Base-by-base conservation (phyloP, 345 rosid genomes). In the Corchorus capsularis region DNA sequence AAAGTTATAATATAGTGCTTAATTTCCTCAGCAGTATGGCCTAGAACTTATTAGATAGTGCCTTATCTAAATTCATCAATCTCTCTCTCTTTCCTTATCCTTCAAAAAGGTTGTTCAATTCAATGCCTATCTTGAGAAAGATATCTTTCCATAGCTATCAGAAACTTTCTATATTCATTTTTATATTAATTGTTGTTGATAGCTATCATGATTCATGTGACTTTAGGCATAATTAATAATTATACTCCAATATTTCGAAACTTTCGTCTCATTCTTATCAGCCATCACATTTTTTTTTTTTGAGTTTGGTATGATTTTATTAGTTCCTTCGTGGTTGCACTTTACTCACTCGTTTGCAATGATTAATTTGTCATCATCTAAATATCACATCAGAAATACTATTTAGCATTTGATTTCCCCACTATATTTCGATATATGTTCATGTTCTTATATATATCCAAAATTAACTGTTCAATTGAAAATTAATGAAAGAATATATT, bases 261-360 rank as follows among this genome's bases (percentile, higher is more conserved):
- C 43, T 69, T 27, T 69, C 72, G 43, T 39, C 43, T 39, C 43
- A 6, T 39, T 39, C 8, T 8, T 5, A 6, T 45, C 71, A 12
- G 53, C 53, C 53, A 1, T 66, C 10, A 50, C 72, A 49, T 46
- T 27, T 69, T 69, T 46, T 27, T 69, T 69, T 57, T 57, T 49
- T 56, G 57, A 49, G 55, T 46, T 47, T 22, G 37, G 13, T 68
- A 68, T 68, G 32, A 68, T 68, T 68, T 27, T 27, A 27, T 27
- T 39, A 6, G 7, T 27, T 69, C 57, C 14, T 68, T 15, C 27
- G 43, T 27, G 68, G 56, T 5, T 49, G 49, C 72, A 68, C 15
- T 63, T 39, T 14, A 16, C 2, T 45, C 27, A n/a, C 3, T 41
- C 50, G 15, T 41, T 19, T 1, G 9, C 17, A 47, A 0, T 45